A percentile compares a stretch with the other conserved stretches of the same genome.
These are phyloP conservation scores for Eutypa lata DNA, from an alignment of 2,329 filamentous ascomycete species.

Conservation along the genomic window DNA sequence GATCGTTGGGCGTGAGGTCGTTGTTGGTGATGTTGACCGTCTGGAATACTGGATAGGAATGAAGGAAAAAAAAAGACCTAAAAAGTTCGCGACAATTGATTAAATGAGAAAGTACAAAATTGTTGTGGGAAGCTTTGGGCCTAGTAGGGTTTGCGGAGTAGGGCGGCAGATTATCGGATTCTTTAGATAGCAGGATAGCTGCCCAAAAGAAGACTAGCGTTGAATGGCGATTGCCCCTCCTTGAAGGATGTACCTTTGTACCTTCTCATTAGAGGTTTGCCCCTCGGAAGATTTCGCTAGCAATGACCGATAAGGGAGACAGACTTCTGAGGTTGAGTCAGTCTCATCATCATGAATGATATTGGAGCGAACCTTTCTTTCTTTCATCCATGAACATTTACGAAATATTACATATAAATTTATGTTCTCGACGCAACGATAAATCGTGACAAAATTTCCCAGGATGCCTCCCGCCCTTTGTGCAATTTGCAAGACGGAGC, in stretches of 20 bases:
- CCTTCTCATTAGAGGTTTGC: conserved; percentile 1
- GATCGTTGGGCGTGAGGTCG: conserved; percentile 50
- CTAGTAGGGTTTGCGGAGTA: conserved; percentile 20
- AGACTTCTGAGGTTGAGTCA: too few species aligned
- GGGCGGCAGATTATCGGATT: conserved; percentile 21
- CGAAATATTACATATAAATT: not conserved
- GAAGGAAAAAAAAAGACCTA: conserved; percentile 28
- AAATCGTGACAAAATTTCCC: not conserved
- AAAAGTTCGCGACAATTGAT: conserved; percentile 19
- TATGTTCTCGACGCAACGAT: too few species aligned
- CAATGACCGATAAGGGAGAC: too few species aligned
- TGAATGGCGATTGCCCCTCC: conserved; percentile 10
- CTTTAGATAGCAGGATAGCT: not conserved
- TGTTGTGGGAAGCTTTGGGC: conserved; percentile 14
- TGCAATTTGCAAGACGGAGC: conserved; percentile 68
- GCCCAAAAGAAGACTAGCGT: conserved; percentile 3
- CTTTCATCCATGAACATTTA: too few species aligned
- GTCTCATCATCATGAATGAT: too few species aligned
- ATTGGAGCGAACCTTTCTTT: too few species aligned
- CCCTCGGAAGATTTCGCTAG: not conserved
- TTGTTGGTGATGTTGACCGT: conserved; percentile 42
- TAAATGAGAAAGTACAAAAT: conserved; percentile 16
- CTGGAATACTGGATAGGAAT: conserved; percentile 22
- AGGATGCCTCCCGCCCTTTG: conserved; percentile 76
- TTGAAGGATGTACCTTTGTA: conserved; percentile 4